phyloP scores from a whole-genome alignment of 257 asterid genomes.

The Solanum tarapatanum region DNA sequence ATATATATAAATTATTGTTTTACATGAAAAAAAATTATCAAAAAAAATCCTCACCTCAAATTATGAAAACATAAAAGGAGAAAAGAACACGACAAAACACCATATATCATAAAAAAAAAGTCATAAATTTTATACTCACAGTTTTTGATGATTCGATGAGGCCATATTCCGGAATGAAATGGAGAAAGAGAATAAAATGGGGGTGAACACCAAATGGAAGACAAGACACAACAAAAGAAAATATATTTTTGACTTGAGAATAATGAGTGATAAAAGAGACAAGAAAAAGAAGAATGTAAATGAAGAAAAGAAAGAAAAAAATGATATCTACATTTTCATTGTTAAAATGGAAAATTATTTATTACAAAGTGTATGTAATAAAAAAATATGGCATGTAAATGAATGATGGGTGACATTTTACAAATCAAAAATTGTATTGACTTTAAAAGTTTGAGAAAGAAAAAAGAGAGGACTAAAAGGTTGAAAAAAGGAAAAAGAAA shows the following conservation, averaged over 20 bases:
- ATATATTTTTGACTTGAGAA: too few species aligned
- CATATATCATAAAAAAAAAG: too few species aligned
- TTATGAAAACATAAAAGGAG: background rate
- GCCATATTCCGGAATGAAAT: background rate
- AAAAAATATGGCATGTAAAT: background rate
- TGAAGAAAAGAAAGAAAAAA: too few species aligned
- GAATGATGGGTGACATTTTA: background rate
- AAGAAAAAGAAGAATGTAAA: too few species aligned
- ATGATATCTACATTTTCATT: background rate
- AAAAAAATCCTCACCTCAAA: background rate
- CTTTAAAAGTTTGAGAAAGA: background rate
- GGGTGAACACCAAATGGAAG: background rate
- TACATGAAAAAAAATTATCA: too few species aligned
- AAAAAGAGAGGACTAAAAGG: background rate
- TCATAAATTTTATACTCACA: background rate
- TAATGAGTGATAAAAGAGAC: too few species aligned
- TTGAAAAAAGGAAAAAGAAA: background rate
- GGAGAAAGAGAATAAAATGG: background rate
- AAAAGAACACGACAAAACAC: background rate
- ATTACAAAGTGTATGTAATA: background rate
- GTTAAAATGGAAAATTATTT: background rate
- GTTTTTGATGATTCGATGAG: background rate
- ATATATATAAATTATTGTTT: too few species aligned
- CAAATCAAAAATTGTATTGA: background rate
- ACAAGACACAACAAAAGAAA: background rate